These are phyloP conservation scores for Paraglomus brasilianum DNA, from an alignment of 192 early-diverging fungal genomes.

Conservation along the genomic window DNA sequence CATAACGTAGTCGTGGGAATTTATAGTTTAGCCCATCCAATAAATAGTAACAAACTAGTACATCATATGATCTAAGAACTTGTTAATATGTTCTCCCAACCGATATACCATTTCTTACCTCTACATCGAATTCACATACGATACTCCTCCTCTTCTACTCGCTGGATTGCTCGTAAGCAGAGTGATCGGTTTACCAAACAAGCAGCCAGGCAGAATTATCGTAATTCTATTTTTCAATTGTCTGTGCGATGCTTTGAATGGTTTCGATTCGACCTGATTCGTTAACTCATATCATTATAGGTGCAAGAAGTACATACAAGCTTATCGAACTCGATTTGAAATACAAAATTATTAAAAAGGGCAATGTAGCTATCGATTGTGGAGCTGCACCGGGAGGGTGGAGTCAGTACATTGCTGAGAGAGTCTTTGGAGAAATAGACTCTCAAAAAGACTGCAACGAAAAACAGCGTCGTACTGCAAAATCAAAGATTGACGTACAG, in stretches of 20 bases:
- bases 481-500: not conserved
- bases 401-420: constrained; percentile 65
- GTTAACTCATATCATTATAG: not conserved
- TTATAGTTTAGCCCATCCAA: no score
- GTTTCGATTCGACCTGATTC: not conserved
- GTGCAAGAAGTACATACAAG: constrained; percentile 73
- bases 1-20: no score
- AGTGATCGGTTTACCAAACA: constrained; percentile 68
- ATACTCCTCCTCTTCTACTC: constrained; percentile 46
- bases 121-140: no score
- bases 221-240: constrained; percentile 31
- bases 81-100: no score
- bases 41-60: no score
- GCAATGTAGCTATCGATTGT: constrained; percentile 52
- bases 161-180: constrained; percentile 66
- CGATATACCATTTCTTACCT: no score
- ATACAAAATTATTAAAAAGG: constrained; percentile 38
- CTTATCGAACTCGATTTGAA: constrained; percentile 57
- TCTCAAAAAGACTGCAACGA: not conserved
- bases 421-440: constrained; percentile 34
- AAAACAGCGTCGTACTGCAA: not conserved
- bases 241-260: not conserved
- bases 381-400: constrained; percentile 80
- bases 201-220: constrained; percentile 55
- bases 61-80: no score